phyloP scores from a whole-genome alignment of 78 protist genomes.

The Dictyostelium capitatum region DNA sequence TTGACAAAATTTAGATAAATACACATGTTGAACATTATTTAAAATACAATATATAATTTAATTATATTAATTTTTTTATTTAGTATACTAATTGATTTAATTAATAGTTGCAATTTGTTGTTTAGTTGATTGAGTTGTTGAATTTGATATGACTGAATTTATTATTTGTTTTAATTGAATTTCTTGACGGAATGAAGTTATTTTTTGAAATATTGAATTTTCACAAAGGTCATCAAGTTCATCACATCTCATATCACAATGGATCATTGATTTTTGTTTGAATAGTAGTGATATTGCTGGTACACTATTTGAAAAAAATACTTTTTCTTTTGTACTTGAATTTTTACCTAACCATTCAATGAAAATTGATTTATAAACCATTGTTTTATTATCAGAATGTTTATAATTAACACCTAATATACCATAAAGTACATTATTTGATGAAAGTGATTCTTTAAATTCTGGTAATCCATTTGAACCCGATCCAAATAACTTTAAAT shows the following conservation, averaged over 20 bases:
- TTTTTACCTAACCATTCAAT: constrained; percentile 63
- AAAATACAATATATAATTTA: too few species aligned
- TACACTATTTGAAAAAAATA: background rate
- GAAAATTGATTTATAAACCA: background rate
- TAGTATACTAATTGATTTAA: background rate
- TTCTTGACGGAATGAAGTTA: constrained; percentile 53
- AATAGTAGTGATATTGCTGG: constrained; percentile 26
- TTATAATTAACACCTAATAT: background rate
- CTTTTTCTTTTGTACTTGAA: constrained; percentile 35
- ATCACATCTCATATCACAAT: constrained; percentile 59
- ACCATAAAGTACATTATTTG: constrained; percentile 9
- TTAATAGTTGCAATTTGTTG: background rate
- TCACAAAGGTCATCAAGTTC: constrained; percentile 26
- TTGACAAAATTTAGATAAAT: too few species aligned
- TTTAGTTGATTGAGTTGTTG: background rate
- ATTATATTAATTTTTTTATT: background rate
- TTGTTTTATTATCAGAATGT: background rate
- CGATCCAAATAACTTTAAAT: background rate
- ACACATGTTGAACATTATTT: too few species aligned
- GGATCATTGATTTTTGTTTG: constrained; percentile 28
- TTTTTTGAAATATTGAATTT: constrained; percentile 23
- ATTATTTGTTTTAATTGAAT: constrained; percentile 17
- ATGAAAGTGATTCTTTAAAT: constrained; percentile 12
- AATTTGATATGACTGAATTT: background rate
- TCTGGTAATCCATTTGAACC: constrained; percentile 48